phyloP scores from a whole-genome alignment of 345 rosid species.

The Lenwebbia sp. region DNA sequence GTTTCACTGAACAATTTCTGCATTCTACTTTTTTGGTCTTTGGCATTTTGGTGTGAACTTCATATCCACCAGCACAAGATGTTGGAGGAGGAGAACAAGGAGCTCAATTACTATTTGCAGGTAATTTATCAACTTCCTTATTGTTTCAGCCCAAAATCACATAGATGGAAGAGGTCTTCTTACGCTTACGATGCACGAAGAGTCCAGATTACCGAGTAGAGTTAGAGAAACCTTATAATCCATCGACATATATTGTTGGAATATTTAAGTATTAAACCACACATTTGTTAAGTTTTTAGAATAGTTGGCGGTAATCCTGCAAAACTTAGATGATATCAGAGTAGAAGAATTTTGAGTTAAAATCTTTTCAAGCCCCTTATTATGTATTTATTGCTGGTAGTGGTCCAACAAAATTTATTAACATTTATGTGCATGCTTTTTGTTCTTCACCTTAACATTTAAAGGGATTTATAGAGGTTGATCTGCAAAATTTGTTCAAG shows the following conservation, averaged over 20 bases:
- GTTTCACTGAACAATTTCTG: neutral
- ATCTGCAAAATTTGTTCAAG: neutral
- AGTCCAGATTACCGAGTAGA: neutral
- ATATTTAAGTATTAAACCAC: no score
- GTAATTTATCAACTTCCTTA: neutral
- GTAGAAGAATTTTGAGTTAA: no score
- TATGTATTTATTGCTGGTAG: no score
- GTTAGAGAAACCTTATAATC: no score
- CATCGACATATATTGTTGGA: neutral
- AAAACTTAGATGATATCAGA: neutral
- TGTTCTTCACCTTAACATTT: neutral
- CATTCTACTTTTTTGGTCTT: neutral
- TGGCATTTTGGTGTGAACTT: neutral
- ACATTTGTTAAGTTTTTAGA: no score
- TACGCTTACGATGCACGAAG: no score
- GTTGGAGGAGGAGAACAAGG: neutral
- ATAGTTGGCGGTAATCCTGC: rapidly evolving
- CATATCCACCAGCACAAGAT: neutral
- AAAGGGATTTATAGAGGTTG: neutral
- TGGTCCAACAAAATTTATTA: no score
- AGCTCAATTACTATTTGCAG: neutral
- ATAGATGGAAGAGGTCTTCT: neutral
- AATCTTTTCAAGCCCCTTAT: neutral
- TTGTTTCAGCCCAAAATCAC: neutral
- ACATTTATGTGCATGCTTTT: no score